Evolutionary conservation across 768 basidiomycete genomes (phyloP), one percentile per base, ranked within the genome.

Genomic region (Lentinula boryana): DNA sequence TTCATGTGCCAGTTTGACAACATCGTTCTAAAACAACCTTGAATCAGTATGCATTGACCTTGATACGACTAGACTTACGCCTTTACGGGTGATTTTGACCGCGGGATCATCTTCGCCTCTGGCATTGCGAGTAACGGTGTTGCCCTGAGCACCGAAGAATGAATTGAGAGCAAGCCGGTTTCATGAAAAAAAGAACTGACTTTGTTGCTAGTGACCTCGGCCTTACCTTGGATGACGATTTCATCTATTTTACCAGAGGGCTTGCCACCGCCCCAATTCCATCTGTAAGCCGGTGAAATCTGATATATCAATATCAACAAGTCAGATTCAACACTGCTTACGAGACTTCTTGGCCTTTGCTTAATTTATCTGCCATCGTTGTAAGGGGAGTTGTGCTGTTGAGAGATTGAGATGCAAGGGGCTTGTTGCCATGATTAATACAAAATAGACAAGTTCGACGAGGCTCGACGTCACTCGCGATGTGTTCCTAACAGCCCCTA

Each of bases 301-400:
- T n/a, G n/a, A 27, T 27, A 27, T 27, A 27, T 27, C 27, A 27
- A 27, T 3, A 27, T 27, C 27, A 27, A 27, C 27, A 23, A 27
- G 27, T 27, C 3, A 6, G 33, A 35, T 8, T 33, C 9, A 35
- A 23, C 16, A 36, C 6, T 15, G 46, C 53, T 35, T 5, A 54
- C 53, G 53, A 54, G 18, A 54, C 53, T 38, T 54, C 53, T 54
- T 54, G 35, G 3, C 53, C 53, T 54, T 54, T 38, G 18, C 36
- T 40, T 6, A 54, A 18, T 40, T 54, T 54, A 21, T 54, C 53
- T 12, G 36, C 36, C 53, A 54, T 54, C 7, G 12, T 9, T 23
- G 36, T 13, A 8, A 38, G 6, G 36, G 3, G 27, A 38, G 36
- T 7, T 38, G 36, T 1, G 1, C 36, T 1, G 36, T 38, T 38